Base-by-base conservation (phyloP, 164 flowering plant species). In the Magnolia kwangsiensis region DNA sequence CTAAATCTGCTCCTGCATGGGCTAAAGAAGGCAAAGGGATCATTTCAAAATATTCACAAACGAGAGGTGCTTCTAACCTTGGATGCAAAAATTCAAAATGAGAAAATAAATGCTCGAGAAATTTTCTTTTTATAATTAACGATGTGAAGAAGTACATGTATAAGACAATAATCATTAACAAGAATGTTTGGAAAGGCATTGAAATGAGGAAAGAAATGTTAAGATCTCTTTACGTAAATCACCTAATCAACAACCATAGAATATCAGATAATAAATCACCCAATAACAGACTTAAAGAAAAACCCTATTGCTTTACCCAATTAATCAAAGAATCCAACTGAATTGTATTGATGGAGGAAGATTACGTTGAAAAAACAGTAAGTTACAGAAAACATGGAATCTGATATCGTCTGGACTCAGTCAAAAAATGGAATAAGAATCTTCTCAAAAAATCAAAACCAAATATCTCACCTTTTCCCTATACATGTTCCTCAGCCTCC, bases 401-500 rank as follows among this genome's bases (percentile, higher is more conserved):
- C 6, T 37, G 6, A n/a, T 3, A 64, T 11, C 20, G 10, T 20
- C 21, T 4, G 23, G 4, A 64, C 8, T 8, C 9, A 63, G 8
- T 21, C 23, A 64, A 9, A 21, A 64, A 13, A 64, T n/a, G 1
- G 8, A 20, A 64, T 37, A 5, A 70, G 59, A 18, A 70, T 7
- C 58, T 70, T 70, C 21, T 19, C 13, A 58, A 73, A 24, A 4
- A n/a, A 61, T 37, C 27, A 10, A n/a, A 63, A 50, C 24, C 37
- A 37, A 37, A 74, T 19, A 8, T 27, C 70, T 55, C 63, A 92
- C 98, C 91, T 92, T 92, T 84, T 92, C 96, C 82, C 87, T 87
- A 81, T 89, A 89, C 89, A 88, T 89, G 75, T 83, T 87, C 79
- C 75, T 85, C 24, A 96, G 91, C 84, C 85, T 90, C 19, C 93